Conservation (phyloP, 345 rosid genomes). For the Gossypium rotundifolium region DNA sequence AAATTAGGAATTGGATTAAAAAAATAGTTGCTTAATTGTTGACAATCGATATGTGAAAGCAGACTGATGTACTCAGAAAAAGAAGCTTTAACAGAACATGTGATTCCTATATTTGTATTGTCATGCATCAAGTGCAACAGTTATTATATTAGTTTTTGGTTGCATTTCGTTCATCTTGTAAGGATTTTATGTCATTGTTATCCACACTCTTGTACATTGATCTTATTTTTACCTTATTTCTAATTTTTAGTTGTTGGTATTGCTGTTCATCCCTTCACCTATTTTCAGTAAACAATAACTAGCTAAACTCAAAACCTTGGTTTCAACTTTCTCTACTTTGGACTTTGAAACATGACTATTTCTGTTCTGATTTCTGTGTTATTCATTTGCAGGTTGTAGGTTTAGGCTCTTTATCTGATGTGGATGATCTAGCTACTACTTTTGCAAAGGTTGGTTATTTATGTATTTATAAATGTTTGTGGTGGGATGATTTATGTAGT, state of each 20-base stretch:
- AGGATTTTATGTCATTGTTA: not conserved
- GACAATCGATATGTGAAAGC: not conserved
- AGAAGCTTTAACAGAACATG: not conserved
- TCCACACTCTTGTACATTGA: not conserved
- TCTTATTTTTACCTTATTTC: not conserved
- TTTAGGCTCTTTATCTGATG: slow-evolving; percentile 61
- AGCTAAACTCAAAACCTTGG: not conserved
- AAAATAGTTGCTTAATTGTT: not conserved
- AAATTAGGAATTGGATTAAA: not conserved
- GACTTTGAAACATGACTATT: not conserved
- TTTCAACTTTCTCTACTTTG: not conserved
- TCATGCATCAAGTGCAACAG: not conserved
- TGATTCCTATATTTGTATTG: not conserved
- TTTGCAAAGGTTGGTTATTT: slow-evolving; percentile 72
- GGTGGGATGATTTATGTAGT: not conserved
- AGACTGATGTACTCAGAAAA: not conserved
- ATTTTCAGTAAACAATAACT: not conserved
- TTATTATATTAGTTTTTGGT: not conserved
- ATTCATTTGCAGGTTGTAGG: slow-evolving; percentile 43
- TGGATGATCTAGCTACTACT: slow-evolving; percentile 88
- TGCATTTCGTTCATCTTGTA: not conserved
- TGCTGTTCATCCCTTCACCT: not conserved
- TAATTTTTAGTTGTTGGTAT: not conserved
- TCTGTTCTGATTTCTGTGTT: not conserved
- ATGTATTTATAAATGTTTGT: not conserved